Base-by-base conservation (phyloP, 805 yeast species). In the Lachancea cidri region DNA sequence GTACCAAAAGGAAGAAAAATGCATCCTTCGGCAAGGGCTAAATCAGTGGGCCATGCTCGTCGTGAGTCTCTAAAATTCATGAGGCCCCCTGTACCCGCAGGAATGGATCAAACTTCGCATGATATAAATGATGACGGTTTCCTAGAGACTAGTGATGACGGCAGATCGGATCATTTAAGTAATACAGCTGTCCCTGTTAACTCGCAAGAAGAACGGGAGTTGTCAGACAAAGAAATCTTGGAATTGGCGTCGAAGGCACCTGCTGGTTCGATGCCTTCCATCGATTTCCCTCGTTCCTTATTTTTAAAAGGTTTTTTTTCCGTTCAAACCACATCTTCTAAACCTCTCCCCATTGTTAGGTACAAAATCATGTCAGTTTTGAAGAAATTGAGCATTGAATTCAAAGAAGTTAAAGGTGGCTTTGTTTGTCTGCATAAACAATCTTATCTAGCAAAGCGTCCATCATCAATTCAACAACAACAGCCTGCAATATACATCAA, bases 301-400 rank as follows among this genome's bases (percentile, higher is more conserved):
- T 88, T 87, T 68, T 72, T 89, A 60, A 86, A 88, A 59, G 97
- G 97, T 1, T 89, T 91, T 57, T 89, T 89, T 65, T 81, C 91
- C 45, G 97, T 89, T 36, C 96, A 89, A 65, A 86, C 95, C 1
- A 89, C 98, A 0, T 87, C 96, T 2, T 86, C 96, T 3, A 87
- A 87, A 54, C 93, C 96, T 15, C 71, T 91, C 42, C 89, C 95
- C 9, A 84, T 86, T 47, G 88, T 89, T 43, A 76, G 97, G 41
- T 80, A 84, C 56, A 89, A 85, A 58, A 80, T 89, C 31, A 84
- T 89, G 20, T 74, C 79, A 16, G 91, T 84, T 1, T 72, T 89
- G 58, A 79, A 79, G 15, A 78, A 78, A 47, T 70, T 86, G 57
- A 87, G 86, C 19, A 93, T 91, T 36, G 77, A 79, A 44, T 89